These are phyloP conservation scores for Solanum dulcamara DNA, from an alignment of 257 asterid species.

Conservation along the genomic window DNA sequence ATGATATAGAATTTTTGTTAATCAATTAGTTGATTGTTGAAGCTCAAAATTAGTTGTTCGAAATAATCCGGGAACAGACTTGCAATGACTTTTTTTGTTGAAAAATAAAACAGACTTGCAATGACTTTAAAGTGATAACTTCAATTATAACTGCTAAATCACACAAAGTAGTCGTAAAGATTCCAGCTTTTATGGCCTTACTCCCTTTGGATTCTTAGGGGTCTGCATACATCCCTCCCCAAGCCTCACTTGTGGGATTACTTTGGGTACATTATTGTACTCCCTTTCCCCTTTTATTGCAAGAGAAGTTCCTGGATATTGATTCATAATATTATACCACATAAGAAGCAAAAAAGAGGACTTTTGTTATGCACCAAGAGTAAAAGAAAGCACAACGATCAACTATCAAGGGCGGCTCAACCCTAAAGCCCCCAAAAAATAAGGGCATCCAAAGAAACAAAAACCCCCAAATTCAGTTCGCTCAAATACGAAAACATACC, in stretches of 20 bases:
- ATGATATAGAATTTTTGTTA: background rate
- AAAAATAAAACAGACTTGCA: background rate
- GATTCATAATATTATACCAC: background rate
- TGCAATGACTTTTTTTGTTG: background rate
- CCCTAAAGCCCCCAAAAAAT: too few relatives aligned
- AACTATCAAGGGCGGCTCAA: background rate
- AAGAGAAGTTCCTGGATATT: background rate
- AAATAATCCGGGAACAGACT: background rate
- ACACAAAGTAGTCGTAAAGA: background rate
- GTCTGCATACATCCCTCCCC: background rate
- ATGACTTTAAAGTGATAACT: background rate
- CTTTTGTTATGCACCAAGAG: background rate
- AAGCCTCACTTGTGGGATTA: background rate
- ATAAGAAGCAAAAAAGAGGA: background rate
- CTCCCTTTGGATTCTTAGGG: background rate
- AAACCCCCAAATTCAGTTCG: too few relatives aligned
- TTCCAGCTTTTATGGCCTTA: background rate
- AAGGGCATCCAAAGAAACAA: too few relatives aligned
- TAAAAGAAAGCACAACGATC: background rate
- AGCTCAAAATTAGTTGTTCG: background rate
- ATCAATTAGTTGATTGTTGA: background rate
- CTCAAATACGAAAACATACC: too few relatives aligned
- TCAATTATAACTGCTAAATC: background rate
- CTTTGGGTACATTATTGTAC: background rate
- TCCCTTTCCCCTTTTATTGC: background rate